Evolutionary conservation across 176 grass and related monocot genomes (phyloP).

Genomic region (Bolboschoenus planiculmis): DNA sequence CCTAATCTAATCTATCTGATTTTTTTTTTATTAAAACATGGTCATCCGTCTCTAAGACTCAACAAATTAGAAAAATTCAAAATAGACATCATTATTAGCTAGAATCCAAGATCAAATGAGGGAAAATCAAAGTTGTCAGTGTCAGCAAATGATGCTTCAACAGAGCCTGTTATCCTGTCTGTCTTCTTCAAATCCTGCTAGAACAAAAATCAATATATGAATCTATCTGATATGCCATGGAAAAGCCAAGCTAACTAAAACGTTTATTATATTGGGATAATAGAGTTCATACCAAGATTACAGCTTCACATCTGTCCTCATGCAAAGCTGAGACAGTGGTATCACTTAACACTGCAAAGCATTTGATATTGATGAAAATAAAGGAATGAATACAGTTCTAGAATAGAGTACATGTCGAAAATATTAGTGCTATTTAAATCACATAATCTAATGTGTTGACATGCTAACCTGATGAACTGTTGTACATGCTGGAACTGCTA

Average conservation of each 20-base stretch:
- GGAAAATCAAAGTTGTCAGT: background rate
- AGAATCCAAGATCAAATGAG: constrained; percentile 14
- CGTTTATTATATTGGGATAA: background rate
- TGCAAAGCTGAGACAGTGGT: background rate
- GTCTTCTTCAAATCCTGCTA: background rate
- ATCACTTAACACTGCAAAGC: background rate
- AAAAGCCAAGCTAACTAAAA: background rate
- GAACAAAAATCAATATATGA: background rate
- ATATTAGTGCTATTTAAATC: background rate
- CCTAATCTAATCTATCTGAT: background rate
- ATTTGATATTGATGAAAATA: background rate
- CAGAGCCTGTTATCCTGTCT: background rate
- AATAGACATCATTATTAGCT: background rate
- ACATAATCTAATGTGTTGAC: background rate
- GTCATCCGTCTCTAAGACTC: no score
- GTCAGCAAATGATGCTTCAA: background rate
- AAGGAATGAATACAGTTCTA: background rate
- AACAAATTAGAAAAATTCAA: background rate
- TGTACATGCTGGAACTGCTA: background rate
- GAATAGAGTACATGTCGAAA: background rate
- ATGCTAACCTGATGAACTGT: constrained; percentile 13
- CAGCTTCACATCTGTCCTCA: background rate
- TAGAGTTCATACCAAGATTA: background rate
- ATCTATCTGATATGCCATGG: background rate
- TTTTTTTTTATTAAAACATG: background rate